Base-by-base conservation (phyloP, 1,139 yeast species). In the Hemisphaericaspora lyxosophila region DNA sequence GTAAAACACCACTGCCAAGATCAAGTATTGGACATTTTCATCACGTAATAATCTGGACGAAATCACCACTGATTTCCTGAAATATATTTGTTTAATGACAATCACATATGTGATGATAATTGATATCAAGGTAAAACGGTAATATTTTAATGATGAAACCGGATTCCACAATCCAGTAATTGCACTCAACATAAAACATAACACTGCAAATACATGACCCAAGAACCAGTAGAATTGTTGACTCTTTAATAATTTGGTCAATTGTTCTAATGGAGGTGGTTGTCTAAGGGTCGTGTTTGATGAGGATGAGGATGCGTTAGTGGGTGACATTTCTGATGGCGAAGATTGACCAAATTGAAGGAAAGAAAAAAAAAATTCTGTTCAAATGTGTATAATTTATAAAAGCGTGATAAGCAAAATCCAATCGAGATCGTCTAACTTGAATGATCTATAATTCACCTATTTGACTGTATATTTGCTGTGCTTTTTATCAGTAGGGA, bases 181-280 rank as follows among this genome's bases (percentile, higher is more conserved):
- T 3, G 60, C 42, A 39, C 62, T 61, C 7, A 63, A 35, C 2
- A 55, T 35, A 46, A 71, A 70, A 45, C 60, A 67, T 17, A 60
- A 39, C 3, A 74, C 47, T 5, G 70, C 70, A 17, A 59, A 50
- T 7, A 69, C 62, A 52, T 75, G 79, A 11, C 78, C 77, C 33
- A 73, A 41, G 45, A 68, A 76, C 82, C 82, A 76, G 48, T 73
- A 74, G 49, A 76, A 73, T 49, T 76, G 80, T 26, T 71, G 71
- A 1, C 75, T 64, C 39, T 52, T 58, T 31, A 58, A 49, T 34
- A 70, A 53, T 16, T 23, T 33, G 15, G 30, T 27, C 35, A 45
- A 37, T 31, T 44, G 48, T 27, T 39, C 37, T 25, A 40, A 17
- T 20, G 47, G 47, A 2, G 43, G 26, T 29, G 26, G 40, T n/a